Evolutionary conservation across 2,329 filamentous ascomycete species (phyloP).

Genomic region (Monilinia aucupariae): DNA sequence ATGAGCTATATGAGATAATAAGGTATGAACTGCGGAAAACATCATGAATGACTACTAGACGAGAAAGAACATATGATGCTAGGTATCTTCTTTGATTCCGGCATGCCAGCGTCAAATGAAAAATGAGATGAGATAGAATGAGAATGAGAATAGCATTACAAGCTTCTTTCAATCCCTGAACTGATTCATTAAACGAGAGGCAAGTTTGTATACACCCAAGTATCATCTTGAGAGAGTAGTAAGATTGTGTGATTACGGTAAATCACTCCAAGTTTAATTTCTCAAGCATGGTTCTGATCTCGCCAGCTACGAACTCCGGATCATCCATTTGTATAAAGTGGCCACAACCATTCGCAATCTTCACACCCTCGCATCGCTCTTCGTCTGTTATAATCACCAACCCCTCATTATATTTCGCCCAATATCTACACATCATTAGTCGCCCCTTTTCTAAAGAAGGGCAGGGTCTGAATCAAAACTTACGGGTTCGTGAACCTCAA

Average conservation of each 20-base stretch:
- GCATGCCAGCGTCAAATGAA: neutral
- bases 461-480: constrained; percentile 11
- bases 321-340: constrained; percentile 36
- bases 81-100: neutral
- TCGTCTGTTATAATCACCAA: constrained; percentile 32
- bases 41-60: neutral
- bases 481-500: constrained; percentile 34
- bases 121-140: neutral
- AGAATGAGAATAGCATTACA: neutral
- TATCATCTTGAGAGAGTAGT: neutral
- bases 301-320: constrained; percentile 34
- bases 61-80: neutral
- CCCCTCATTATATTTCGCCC: constrained; percentile 35
- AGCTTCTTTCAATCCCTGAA: neutral
- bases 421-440: constrained; percentile 28
- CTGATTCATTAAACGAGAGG: neutral
- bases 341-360: constrained; percentile 34
- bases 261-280: constrained; percentile 21
- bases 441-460: neutral
- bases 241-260: neutral
- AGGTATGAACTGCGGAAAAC: neutral
- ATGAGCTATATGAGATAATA: neutral
- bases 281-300: constrained; percentile 37
- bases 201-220: neutral
- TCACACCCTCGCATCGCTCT: constrained; percentile 27